Base-by-base conservation (phyloP, 371 early-diverging fungal genomes). In the Mucor piriformis region DNA sequence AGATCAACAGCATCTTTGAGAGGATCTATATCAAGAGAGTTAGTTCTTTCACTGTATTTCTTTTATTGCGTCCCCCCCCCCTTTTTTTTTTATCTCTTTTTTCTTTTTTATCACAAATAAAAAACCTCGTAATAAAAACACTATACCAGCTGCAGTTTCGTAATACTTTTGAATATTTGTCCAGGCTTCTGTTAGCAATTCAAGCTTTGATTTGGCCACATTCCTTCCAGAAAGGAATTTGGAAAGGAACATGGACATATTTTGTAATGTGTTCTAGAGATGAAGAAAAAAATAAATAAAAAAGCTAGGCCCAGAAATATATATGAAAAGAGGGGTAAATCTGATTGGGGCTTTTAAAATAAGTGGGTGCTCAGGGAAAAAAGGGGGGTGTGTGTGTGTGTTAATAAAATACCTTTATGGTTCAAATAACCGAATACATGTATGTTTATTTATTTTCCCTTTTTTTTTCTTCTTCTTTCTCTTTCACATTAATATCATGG, bases 1-100 rank as follows among this genome's bases (percentile, higher is more conserved):
- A 73, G 40, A 57, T 79, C 80, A 27, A 79, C 75, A 20, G 80
- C 80, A 70, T 79, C 80, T 64, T 74, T 79, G 13, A 79, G 59
- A 10, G 80, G 75, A 73, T 79, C 80, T 72, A 46, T 12, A 54
- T 13, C 11, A 24, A 24, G 5, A 44, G 11, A 49, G 25, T 33
- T 40, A 40, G 38, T 38, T 20, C 25, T 38, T 15, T 38, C 25
- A 16, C 15, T 35, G 20, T 47, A 29, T 29, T 47, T 54, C 20
- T 42, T 42, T 44, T 24, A 6, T 20, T 15, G 40, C n/a, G n/a
- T n/a, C n/a, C n/a, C n/a, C n/a, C n/a, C n/a, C n/a, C n/a, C n/a
- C n/a, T n/a, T n/a, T n/a, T n/a, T n/a, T n/a, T n/a, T n/a, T n/a
- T n/a, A n/a, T n/a, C n/a, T n/a, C n/a, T n/a, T n/a, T 37, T 54